A percentile compares a stretch with the other conserved stretches of the same genome.
phyloP scores from a whole-genome alignment of 2,329 filamentous ascomycete species.

The Ramularia endophylla region DNA sequence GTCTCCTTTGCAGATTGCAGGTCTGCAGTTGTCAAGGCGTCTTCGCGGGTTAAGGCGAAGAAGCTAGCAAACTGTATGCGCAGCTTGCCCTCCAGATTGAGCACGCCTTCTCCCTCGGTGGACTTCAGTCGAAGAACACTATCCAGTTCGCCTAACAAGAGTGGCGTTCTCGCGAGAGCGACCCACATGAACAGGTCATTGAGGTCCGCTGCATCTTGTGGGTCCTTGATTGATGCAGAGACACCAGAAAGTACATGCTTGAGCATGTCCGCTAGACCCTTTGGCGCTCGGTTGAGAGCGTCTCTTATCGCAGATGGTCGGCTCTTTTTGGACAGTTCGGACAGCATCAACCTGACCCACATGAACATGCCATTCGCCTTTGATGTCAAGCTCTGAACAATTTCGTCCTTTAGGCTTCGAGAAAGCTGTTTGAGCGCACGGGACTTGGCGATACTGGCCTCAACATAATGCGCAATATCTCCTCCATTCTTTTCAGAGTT shows the following conservation, averaged over 20 bases:
- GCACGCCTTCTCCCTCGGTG: too few relatives aligned
- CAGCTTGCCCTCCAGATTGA: too few relatives aligned
- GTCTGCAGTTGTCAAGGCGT: too few relatives aligned
- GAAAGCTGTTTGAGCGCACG: too few relatives aligned
- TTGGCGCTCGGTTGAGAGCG: conserved; percentile 33
- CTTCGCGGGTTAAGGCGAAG: too few relatives aligned
- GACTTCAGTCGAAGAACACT: conserved; percentile 39
- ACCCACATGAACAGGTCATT: conserved; percentile 46
- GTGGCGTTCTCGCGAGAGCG: conserved; percentile 39
- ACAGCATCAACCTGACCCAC: conserved; percentile 47
- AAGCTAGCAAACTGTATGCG: too few relatives aligned
- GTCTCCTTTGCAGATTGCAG: too few relatives aligned
- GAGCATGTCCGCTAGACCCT: conserved; percentile 41
- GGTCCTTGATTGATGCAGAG: conserved; percentile 18
- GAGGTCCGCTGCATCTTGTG: conserved; percentile 37
- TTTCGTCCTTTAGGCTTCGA: too few relatives aligned
- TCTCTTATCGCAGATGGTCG: conserved; percentile 23
- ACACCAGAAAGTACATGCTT: conserved; percentile 38
- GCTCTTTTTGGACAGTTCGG: conserved; percentile 31
- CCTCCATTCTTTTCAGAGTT: too few relatives aligned
- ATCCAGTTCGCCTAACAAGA: conserved; percentile 43
- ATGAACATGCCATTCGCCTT: conserved; percentile 32
- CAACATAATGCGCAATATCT: too few relatives aligned
- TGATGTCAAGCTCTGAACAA: too few relatives aligned
- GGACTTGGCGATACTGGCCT: too few relatives aligned